These are phyloP conservation scores for Globisporangium spiculum DNA, from an alignment of 352 stramenopile species.

Conservation along the genomic window DNA sequence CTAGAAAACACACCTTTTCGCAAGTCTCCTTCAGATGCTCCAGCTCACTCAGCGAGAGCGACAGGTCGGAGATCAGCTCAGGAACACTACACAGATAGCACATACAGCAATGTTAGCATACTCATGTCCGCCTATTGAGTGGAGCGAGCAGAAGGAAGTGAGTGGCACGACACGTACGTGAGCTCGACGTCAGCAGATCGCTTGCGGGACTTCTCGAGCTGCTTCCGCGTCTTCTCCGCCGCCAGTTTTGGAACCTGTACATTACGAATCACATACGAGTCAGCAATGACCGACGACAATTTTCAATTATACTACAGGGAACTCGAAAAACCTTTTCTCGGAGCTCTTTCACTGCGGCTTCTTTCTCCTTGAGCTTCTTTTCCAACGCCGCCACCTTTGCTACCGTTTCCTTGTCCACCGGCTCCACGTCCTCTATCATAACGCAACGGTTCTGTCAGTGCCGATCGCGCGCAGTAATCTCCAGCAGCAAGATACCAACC, in stretches of 20 bases:
- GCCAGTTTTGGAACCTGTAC: conserved; percentile 49
- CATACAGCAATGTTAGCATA: conserved; percentile 1
- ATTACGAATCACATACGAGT: background rate
- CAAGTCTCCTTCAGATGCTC: conserved; percentile 49
- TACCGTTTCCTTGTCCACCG: conserved; percentile 42
- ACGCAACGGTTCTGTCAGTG: no score
- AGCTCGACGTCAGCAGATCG: conserved; percentile 49
- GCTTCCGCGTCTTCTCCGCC: conserved; percentile 43
- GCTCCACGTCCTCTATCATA: conserved; percentile 55
- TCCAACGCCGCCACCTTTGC: conserved; percentile 50
- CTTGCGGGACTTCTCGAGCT: conserved; percentile 56
- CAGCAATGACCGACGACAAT: background rate
- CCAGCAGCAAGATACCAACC: background rate
- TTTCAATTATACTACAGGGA: background rate
- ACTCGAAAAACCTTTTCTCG: conserved; percentile 35
- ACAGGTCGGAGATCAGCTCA: conserved; percentile 26
- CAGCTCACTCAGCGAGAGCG: conserved; percentile 40
- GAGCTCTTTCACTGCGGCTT: conserved; percentile 50
- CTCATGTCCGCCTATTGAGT: background rate
- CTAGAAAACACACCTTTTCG: conserved; percentile 36
- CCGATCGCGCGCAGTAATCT: background rate
- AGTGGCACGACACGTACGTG: conserved; percentile 22
- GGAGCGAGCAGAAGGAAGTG: background rate
- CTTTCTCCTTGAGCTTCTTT: conserved; percentile 49
- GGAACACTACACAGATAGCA: conserved; percentile 20